phyloP scores from a whole-genome alignment of 768 basidiomycete genomes.

The Pulveroboletus frians region DNA sequence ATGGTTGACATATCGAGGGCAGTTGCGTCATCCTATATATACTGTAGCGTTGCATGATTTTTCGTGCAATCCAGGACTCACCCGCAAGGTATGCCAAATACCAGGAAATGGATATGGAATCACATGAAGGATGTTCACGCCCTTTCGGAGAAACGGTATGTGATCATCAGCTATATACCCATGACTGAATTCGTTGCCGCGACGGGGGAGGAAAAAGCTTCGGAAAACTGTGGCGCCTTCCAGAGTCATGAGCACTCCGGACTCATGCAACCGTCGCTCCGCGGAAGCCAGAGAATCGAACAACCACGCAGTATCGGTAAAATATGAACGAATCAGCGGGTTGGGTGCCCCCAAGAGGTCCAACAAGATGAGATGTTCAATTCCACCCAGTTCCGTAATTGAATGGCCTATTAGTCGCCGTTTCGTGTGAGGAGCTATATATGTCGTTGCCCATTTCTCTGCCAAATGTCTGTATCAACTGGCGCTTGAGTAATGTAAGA shows the following conservation, averaged over 20 bases:
- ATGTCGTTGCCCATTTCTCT: conserved; percentile 72
- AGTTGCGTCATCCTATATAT: conserved; percentile 76
- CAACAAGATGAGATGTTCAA: conserved; percentile 89
- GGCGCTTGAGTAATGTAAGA: not conserved
- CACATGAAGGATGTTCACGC: conserved; percentile 85
- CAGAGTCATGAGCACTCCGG: conserved; percentile 53
- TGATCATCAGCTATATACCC: conserved; percentile 90
- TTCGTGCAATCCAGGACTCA: conserved; percentile 32
- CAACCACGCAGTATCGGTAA: conserved; percentile 87
- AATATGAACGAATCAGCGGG: conserved; percentile 78
- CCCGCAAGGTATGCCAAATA: conserved; percentile 83
- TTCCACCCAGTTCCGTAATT: conserved; percentile 62
- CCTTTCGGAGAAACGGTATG: conserved; percentile 75
- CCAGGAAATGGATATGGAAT: conserved; percentile 85
- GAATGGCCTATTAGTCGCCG: conserved; percentile 51
- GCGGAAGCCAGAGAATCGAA: conserved; percentile 70
- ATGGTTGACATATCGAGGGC: conserved; percentile 82
- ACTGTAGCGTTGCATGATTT: not conserved
- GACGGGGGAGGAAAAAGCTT: conserved; percentile 66
- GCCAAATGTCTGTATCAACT: conserved; percentile 69
- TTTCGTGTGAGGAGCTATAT: conserved; percentile 54
- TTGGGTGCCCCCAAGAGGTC: conserved; percentile 81
- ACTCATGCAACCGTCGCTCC: conserved; percentile 67
- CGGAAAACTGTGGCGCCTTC: conserved; percentile 39
- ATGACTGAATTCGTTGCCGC: conserved; percentile 31